Evolutionary conservation across 345 rosid genomes (phyloP), one percentile per base, ranked within the genome.

Genomic region (Ceriops zippeliana): DNA sequence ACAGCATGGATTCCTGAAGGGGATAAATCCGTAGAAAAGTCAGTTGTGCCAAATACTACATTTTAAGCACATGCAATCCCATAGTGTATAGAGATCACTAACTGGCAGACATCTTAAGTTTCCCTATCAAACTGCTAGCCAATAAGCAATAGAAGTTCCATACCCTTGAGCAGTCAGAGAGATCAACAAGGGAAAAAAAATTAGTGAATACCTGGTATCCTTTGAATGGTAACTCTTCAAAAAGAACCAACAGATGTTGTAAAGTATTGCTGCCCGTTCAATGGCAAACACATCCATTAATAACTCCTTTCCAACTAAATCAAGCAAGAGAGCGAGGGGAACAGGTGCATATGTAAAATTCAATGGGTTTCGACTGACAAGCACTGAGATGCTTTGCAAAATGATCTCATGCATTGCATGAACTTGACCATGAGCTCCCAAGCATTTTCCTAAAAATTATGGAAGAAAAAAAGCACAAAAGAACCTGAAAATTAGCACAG

Each of bases 251-350:
- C 93, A 80, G 56, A 90, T 62, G 49, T 69, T 69, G 80, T 86
- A 88, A 57, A 95, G 87, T 58, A 86, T 62, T 54, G 73, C 73
- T 46, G 96, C 96, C 62, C 86, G 90, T 69, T 95, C 96, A 73
- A 88, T 68, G 34, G 86, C 86, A 65, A 95, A 85, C 54, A 80
- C 71, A 81, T 91, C 93, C 57, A 79, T 82, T 28, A 75, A 32
- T 60, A 77, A 73, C 73, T 95, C 96, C 73, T 83, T 83, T 52
- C 83, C 93, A 49, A 90, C 80, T 72, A 86, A 78, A 71, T 87
- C 87, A 81, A 90, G 83, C 82, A 90, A 69, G 73, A 68, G 66
- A 11, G 71, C 24, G 46, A 66, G 66, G 0, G 77, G 68, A 71
- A 62, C 66, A 75, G 83, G 52, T 71, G 83, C 70, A 52, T 60